A percentile compares a stretch with the other conserved stretches of the same genome.
These are phyloP conservation scores for Boehmeria nivea DNA, from an alignment of 306 rosid species.

Conservation along the genomic window DNA sequence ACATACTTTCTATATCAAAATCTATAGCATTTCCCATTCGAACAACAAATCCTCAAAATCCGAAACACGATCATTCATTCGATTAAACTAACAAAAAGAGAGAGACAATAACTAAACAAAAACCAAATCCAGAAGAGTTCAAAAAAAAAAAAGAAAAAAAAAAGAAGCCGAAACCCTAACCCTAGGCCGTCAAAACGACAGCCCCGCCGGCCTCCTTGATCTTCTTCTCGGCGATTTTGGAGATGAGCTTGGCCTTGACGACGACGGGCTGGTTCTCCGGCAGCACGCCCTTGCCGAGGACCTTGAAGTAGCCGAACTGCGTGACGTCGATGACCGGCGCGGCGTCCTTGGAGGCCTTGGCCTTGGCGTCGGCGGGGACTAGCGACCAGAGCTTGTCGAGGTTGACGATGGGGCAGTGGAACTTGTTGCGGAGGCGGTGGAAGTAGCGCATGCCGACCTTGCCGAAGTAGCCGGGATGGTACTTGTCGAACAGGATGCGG, in stretches of 20 bases:
- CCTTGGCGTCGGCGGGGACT: conserved; percentile 56
- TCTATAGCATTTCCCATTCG: not conserved
- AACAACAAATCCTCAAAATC: not conserved
- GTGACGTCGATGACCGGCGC: conserved; percentile 61
- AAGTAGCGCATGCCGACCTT: conserved; percentile 79
- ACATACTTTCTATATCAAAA: conserved; percentile 3
- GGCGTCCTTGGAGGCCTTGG: conserved; percentile 45
- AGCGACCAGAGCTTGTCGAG: conserved; percentile 75
- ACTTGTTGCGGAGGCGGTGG: conserved; percentile 69
- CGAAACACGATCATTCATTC: not conserved
- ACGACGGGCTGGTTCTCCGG: conserved; percentile 59
- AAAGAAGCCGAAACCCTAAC: not conserved
- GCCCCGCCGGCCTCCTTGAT: conserved; percentile 77
- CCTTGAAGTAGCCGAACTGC: conserved; percentile 64
- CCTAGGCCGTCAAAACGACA: conserved; percentile 64
- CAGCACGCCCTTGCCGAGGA: conserved; percentile 63
- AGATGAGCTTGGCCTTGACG: conserved; percentile 63
- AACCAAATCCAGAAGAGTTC: not conserved
- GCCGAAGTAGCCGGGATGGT: conserved; percentile 75
- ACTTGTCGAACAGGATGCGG: conserved; percentile 77
- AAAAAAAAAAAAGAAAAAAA: not conserved
- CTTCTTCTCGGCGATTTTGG: conserved; percentile 76
- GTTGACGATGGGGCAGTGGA: conserved; percentile 60
- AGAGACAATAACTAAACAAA: not conserved
- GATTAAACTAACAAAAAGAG: too few species aligned